Conservation (phyloP, 2,329 filamentous ascomycete species). For the Cercospora zeae-maydis region DNA sequence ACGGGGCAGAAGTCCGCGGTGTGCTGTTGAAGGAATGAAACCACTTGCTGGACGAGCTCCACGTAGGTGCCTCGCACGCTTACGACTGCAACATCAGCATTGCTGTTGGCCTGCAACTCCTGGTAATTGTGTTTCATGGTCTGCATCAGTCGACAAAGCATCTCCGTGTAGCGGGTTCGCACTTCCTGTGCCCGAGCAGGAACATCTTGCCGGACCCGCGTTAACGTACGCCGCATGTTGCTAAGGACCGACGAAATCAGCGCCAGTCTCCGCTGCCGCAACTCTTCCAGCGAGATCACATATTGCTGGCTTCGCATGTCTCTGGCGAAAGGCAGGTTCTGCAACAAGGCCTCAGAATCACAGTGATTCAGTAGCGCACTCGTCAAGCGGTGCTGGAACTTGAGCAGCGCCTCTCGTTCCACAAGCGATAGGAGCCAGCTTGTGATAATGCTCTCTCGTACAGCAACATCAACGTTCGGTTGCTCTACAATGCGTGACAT, state of each 20-base stretch:
- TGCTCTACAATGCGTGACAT: conserved; percentile 41
- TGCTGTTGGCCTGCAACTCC: conserved; percentile 43
- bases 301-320: conserved; percentile 38
- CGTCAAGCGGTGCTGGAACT: conserved; percentile 59
- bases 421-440: conserved; percentile 55
- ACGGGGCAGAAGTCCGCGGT: conserved; percentile 55
- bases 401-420: conserved; percentile 58
- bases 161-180: conserved; percentile 48
- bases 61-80: conserved; percentile 54
- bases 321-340: conserved; percentile 56
- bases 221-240: conserved; percentile 55
- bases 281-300: conserved; percentile 50
- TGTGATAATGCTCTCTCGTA: conserved; percentile 49
- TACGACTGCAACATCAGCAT: conserved; percentile 21
- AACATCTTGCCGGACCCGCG: neutral
- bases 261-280: conserved; percentile 53
- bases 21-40: conserved; percentile 60
- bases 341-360: conserved; percentile 47
- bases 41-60: conserved; percentile 58
- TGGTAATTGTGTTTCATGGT: conserved; percentile 60
- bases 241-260: conserved; percentile 55
- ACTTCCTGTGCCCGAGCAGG: conserved; percentile 35
- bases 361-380: conserved; percentile 51
- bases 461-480: conserved; percentile 43
- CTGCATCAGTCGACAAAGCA: conserved; percentile 56